A percentile compares a stretch with the other conserved stretches of the same genome.
These are phyloP conservation scores for Boletus hoseneyae DNA, from an alignment of 1,284 basidiomycete genomes.

Conservation along the genomic window DNA sequence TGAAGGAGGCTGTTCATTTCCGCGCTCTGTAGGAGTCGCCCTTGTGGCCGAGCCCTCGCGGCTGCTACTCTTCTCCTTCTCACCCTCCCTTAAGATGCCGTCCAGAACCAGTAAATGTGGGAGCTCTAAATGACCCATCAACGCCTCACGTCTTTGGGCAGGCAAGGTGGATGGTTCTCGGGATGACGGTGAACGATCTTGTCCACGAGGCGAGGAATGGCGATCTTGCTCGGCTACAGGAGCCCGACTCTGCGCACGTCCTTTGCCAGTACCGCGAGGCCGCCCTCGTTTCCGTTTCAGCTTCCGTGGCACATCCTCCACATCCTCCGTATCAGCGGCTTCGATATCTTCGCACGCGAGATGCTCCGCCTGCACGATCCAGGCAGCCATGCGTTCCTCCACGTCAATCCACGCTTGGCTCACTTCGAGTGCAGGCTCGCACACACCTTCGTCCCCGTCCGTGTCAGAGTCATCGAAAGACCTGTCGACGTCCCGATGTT, in stretches of 20 bases:
- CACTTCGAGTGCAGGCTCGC: constrained; percentile 52
- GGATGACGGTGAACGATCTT: background rate
- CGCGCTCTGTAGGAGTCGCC: background rate
- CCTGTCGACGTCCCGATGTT: background rate
- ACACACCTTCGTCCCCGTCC: constrained; percentile 1
- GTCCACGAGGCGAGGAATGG: background rate
- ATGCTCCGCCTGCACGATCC: constrained; percentile 37
- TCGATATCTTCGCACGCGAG: constrained; percentile 9
- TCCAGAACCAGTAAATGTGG: constrained; percentile 46
- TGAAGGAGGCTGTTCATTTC: constrained; percentile 11
- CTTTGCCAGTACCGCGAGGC: constrained; percentile 7
- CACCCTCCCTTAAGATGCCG: constrained; percentile 37
- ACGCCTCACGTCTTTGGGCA: constrained; percentile 28
- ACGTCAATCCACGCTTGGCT: constrained; percentile 54
- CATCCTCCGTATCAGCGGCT: constrained; percentile 2
- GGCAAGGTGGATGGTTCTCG: background rate
- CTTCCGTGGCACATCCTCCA: background rate
- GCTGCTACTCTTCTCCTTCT: constrained; percentile 4
- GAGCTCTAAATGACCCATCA: constrained; percentile 36
- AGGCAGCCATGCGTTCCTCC: constrained; percentile 57
- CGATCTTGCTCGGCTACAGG: background rate
- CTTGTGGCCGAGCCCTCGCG: constrained; percentile 10
- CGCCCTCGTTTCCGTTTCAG: constrained; percentile 20
- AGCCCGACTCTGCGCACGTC: constrained; percentile 3
- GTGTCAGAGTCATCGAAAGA: background rate